phyloP scores from a whole-genome alignment of 1,284 basidiomycete species.

The Earliella scabrosa region DNA sequence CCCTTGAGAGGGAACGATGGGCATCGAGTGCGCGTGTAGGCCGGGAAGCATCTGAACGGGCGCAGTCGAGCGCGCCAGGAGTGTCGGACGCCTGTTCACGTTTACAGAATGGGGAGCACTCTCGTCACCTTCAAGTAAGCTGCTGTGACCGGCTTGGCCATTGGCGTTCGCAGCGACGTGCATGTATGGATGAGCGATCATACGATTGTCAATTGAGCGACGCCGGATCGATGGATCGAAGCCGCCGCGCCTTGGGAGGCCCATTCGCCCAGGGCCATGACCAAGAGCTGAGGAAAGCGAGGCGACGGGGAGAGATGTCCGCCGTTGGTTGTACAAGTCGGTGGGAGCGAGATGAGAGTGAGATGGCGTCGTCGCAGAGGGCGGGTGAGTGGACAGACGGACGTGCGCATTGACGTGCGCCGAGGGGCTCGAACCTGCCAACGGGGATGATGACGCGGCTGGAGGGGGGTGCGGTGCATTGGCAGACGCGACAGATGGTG shows the following conservation, averaged over 20 bases:
- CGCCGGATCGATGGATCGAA: slow-evolving; percentile 24
- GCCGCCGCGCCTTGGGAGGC: slow-evolving; percentile 39
- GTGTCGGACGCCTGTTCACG: slow-evolving; percentile 32
- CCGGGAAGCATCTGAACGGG: slow-evolving; percentile 3
- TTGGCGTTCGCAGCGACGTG: slow-evolving; percentile 44
- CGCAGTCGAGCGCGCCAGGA: slow-evolving; percentile 50
- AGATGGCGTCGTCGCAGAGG: slow-evolving; percentile 17
- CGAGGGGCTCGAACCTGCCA: slow-evolving; percentile 3
- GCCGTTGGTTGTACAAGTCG: slow-evolving; percentile 21
- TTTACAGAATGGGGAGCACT: slow-evolving; percentile 2
- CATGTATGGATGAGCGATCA: slow-evolving; percentile 66
- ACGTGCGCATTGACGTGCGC: slow-evolving; percentile 16
- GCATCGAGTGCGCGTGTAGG: slow-evolving; percentile 14
- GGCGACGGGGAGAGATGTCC: slow-evolving; percentile 21
- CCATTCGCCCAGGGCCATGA: slow-evolving; percentile 42
- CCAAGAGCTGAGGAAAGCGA: slow-evolving; percentile 9
- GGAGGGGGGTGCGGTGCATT: not conserved
- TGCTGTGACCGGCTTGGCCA: slow-evolving; percentile 5
- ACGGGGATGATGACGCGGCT: slow-evolving; percentile 9
- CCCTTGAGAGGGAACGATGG: slow-evolving; percentile 15
- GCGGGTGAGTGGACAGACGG: slow-evolving; percentile 22
- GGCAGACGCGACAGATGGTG: slow-evolving; percentile 10
- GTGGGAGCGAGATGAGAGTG: slow-evolving; percentile 18
- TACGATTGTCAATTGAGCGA: slow-evolving; percentile 47
- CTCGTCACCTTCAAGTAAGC: slow-evolving; percentile 13